phyloP scores from a whole-genome alignment of 2,329 filamentous ascomycete genomes.

The Reticulascus tulasneorum region DNA sequence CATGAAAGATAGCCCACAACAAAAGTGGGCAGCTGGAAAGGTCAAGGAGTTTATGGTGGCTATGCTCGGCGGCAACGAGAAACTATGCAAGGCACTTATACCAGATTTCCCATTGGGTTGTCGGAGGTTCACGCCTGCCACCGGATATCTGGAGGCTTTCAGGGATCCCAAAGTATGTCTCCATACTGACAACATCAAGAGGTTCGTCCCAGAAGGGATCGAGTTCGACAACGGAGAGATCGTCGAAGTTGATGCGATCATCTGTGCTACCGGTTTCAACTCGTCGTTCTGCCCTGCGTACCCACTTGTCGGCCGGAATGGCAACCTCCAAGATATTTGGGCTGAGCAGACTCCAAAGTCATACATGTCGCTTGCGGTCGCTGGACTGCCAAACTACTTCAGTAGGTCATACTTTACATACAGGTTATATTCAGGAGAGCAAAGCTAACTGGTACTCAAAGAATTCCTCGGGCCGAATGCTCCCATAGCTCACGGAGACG shows the following conservation, averaged over 20 bases:
- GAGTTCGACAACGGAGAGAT: slow-evolving; percentile 42
- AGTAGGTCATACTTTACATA: slow-evolving; percentile 28
- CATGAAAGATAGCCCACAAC: slow-evolving; percentile 34
- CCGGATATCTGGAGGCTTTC: slow-evolving; percentile 42
- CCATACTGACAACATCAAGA: slow-evolving; percentile 33
- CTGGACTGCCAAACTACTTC: slow-evolving; percentile 52
- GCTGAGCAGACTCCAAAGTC: slow-evolving; percentile 36
- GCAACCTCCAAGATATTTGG: slow-evolving; percentile 49
- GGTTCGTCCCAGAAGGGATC: slow-evolving; percentile 44
- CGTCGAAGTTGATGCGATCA: slow-evolving; percentile 50
- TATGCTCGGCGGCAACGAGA: slow-evolving; percentile 42
- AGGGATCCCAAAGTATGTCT: slow-evolving; percentile 13
- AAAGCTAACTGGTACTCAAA: slow-evolving; percentile 17
- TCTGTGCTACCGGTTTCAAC: slow-evolving; percentile 57
- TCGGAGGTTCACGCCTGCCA: slow-evolving; percentile 46
- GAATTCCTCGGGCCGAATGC: slow-evolving; percentile 49
- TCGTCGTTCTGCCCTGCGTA: slow-evolving; percentile 49
- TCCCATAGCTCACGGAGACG: slow-evolving; percentile 46
- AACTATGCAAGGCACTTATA: slow-evolving; percentile 47
- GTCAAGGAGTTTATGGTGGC: slow-evolving; percentile 43
- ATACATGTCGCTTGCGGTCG: slow-evolving; percentile 51
- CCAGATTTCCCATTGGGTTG: slow-evolving; percentile 46
- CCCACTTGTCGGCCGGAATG: slow-evolving; percentile 43
- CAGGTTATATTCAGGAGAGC: neutral
- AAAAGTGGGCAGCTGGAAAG: slow-evolving; percentile 36